Conservation (phyloP, 257 asterid genomes). For the Solanum tarapatanum region DNA sequence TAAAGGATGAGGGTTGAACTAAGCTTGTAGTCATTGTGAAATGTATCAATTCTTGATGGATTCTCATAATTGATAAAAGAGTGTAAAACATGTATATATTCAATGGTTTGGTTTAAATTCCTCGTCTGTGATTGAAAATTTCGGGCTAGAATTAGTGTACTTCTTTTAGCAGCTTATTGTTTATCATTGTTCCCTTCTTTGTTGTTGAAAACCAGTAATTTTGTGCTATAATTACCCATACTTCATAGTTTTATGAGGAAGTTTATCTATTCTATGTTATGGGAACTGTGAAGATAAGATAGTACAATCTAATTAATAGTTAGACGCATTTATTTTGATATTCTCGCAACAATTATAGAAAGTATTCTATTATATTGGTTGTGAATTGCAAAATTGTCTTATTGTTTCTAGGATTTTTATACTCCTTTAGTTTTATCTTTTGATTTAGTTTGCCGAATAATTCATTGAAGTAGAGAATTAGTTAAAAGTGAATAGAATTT, state of each 20-base stretch:
- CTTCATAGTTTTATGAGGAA: neutral
- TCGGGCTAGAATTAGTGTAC: neutral
- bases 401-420: neutral
- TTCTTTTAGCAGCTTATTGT: neutral
- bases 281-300: neutral
- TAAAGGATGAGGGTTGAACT: neutral
- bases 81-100: neutral
- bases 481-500: neutral
- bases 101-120: neutral
- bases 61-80: neutral
- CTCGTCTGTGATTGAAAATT: neutral
- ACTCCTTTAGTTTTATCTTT: neutral
- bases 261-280: neutral
- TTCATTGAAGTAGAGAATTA: neutral
- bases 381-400: neutral
- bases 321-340: neutral
- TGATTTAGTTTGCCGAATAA: neutral
- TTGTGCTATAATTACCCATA: neutral
- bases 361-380: neutral
- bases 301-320: neutral
- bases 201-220: neutral
- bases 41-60: neutral
- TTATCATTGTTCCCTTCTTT: neutral
- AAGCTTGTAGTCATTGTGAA: neutral
- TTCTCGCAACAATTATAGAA: neutral